Percentiles rank a stretch among this genome's conserved stretches.
phyloP scores from a whole-genome alignment of 1,139 yeast species.

The Yamadazyma songkhlaensis region DNA sequence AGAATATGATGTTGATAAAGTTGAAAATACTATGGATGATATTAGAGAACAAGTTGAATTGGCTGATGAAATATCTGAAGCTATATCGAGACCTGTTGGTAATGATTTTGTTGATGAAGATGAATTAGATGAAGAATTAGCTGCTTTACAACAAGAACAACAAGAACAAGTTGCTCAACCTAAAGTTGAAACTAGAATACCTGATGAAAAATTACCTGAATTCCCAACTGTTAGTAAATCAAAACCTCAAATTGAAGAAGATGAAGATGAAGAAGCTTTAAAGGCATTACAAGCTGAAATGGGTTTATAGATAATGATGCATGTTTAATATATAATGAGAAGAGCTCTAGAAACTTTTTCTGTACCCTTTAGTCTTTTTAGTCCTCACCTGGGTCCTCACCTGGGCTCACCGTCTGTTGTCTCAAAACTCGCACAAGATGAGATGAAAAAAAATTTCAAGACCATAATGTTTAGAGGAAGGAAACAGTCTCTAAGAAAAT shows the following conservation, averaged over 20 bases:
- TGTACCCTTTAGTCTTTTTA: too few species aligned
- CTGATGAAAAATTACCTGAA: slow-evolving; percentile 34
- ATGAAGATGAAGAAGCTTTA: slow-evolving; percentile 89
- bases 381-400: too few species aligned
- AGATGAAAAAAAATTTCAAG: slow-evolving; percentile 2
- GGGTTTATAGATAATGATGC: slow-evolving; percentile 57
- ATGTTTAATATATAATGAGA: slow-evolving; percentile 6
- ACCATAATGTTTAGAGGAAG: slow-evolving; percentile 1
- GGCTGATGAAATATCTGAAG: slow-evolving; percentile 94
- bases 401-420: too few species aligned
- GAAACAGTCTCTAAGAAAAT: not conserved
- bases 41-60: slow-evolving; percentile 94
- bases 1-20: slow-evolving; percentile 93
- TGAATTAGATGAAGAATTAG: slow-evolving; percentile 88
- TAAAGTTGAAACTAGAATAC: slow-evolving; percentile 5
- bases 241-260: slow-evolving; percentile 52
- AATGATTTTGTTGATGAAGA: slow-evolving; percentile 75
- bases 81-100: slow-evolving; percentile 89
- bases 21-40: slow-evolving; percentile 98
- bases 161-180: slow-evolving; percentile 30
- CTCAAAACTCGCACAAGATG: slow-evolving; percentile 1
- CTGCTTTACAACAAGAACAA: slow-evolving; percentile 82
- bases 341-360: too few species aligned
- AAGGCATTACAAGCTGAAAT: slow-evolving; percentile 90
- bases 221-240: slow-evolving; percentile 46